phyloP scores from a whole-genome alignment of 257 asterid species.

The Ilex aquifolium region DNA sequence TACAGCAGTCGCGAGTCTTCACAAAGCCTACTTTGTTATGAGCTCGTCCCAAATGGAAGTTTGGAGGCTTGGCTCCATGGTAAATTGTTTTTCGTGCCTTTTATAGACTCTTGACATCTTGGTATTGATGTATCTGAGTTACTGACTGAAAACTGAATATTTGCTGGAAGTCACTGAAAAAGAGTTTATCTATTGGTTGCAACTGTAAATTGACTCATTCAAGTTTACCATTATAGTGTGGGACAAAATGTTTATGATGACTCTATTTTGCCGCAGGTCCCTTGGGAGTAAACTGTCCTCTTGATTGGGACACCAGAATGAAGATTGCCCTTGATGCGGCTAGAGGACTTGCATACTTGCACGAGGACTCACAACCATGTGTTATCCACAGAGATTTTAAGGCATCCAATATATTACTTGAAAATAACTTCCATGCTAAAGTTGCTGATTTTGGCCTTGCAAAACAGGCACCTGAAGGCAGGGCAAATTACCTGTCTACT shows the following conservation, averaged over 20 bases:
- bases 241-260: background rate
- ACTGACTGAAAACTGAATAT: background rate
- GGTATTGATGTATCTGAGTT: background rate
- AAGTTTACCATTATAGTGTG: too few species aligned
- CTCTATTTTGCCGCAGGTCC: conserved; percentile 56
- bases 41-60: conserved; percentile 96
- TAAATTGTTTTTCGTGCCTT: conserved; percentile 17
- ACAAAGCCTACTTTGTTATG: conserved; percentile 87
- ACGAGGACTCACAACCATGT: conserved; percentile 98
- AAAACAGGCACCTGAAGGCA: conserved; percentile 96
- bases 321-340: conserved; percentile 98
- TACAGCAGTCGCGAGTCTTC: conserved; percentile 74
- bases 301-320: conserved; percentile 96
- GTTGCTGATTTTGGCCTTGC: conserved; percentile 99
- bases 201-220: too few species aligned
- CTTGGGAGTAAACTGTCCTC: conserved; percentile 86
- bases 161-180: background rate
- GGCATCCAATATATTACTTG: conserved; percentile 94
- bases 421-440: conserved; percentile 85
- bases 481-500: conserved; percentile 77
- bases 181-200: background rate
- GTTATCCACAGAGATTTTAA: conserved; percentile 96
- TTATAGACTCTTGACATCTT: background rate
- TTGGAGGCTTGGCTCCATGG: conserved; percentile 98
- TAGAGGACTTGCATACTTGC: conserved; percentile 96